A percentile compares a stretch with the other conserved stretches of the same genome.
Evolutionary conservation across 306 rosid species (phyloP).

Genomic region (Aeschynomene evenia): DNA sequence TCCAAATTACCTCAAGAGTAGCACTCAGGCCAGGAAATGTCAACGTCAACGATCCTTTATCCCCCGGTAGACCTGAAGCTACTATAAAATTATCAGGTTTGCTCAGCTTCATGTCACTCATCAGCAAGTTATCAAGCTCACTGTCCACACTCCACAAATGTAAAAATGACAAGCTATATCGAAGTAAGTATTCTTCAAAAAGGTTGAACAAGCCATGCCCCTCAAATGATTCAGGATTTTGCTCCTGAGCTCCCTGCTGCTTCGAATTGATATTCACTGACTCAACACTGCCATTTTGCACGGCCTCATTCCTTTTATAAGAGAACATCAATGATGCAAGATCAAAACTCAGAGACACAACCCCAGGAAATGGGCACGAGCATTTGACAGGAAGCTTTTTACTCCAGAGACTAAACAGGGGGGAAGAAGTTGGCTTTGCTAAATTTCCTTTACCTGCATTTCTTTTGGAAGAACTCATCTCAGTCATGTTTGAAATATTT

Average conservation of each 20-base stretch:
- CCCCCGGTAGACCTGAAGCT: constrained; percentile 89
- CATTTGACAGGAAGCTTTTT: constrained; percentile 71
- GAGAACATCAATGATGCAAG: constrained; percentile 68
- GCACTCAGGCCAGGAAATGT: constrained; percentile 78
- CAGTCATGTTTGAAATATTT: constrained; percentile 42
- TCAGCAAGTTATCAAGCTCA: constrained; percentile 79
- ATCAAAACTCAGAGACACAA: constrained; percentile 76
- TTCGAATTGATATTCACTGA: constrained; percentile 42
- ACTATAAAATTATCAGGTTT: constrained; percentile 74
- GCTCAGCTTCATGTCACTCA: constrained; percentile 75
- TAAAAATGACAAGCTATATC: constrained; percentile 81
- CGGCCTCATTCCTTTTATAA: constrained; percentile 48
- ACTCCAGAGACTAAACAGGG: constrained; percentile 42
- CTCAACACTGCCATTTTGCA: constrained; percentile 33
- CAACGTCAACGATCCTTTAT: constrained; percentile 88
- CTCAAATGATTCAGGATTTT: constrained; percentile 51
- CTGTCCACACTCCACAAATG: constrained; percentile 79
- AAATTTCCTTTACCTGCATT: constrained; percentile 45
- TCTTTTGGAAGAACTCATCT: constrained; percentile 45
- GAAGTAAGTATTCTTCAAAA: constrained; percentile 78
- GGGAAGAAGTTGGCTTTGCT: constrained; percentile 34
- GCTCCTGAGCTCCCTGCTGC: constrained; percentile 54
- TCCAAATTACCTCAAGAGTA: constrained; percentile 68
- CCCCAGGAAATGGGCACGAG: constrained; percentile 88
- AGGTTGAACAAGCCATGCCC: constrained; percentile 55